These are phyloP conservation scores for Blastocystis sp. DNA, from an alignment of 352 stramenopile species.

Conservation along the genomic window DNA sequence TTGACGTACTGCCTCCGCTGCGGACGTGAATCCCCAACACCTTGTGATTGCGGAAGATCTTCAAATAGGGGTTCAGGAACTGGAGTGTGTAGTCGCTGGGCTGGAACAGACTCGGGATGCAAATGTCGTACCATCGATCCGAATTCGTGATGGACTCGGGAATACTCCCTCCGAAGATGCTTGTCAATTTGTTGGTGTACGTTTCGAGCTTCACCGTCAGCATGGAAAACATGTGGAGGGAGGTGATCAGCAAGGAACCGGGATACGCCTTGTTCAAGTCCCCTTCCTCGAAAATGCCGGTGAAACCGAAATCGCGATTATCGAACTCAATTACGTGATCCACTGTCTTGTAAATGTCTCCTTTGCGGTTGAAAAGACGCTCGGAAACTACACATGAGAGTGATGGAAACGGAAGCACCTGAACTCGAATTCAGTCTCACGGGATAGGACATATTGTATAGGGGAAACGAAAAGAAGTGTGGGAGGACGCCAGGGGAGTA, in stretches of 20 bases:
- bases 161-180: neutral
- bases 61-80: conserved; percentile 18
- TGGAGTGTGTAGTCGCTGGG: neutral
- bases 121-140: conserved; percentile 45
- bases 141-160: neutral
- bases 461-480: conserved; percentile 48
- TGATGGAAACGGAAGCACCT: neutral
- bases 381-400: neutral
- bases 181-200: neutral
- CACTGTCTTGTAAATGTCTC: neutral
- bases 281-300: conserved; percentile 3
- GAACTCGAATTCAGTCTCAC: conserved; percentile 8
- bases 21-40: conserved; percentile 50
- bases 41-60: conserved; percentile 3
- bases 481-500: conserved; percentile 30
- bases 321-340: conserved; percentile 18
- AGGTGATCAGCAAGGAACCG: neutral
- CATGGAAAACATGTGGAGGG: neutral
- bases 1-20: neutral
- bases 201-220: neutral
- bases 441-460: conserved; percentile 55
- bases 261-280: conserved; percentile 28
- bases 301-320: conserved; percentile 7
- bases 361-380: neutral
- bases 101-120: conserved; percentile 26